Base-by-base conservation (phyloP, 495 filamentous ascomycete genomes). In the Aspergillus haitiensis region DNA sequence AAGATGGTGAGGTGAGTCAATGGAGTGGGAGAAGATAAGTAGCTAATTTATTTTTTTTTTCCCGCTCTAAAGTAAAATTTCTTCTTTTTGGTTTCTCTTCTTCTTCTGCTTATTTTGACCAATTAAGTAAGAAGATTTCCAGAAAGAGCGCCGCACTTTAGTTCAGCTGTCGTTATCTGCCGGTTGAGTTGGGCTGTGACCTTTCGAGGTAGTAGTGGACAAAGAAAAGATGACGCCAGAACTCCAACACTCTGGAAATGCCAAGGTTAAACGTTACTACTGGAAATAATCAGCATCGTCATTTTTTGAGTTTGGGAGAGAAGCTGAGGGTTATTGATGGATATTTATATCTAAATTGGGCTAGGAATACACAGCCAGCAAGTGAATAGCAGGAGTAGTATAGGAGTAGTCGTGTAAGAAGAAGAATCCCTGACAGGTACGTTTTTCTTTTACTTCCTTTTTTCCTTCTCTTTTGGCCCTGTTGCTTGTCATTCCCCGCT, bases 251-350 rank as follows among this genome's bases (percentile, higher is more conserved):
- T 7, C 15, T 52, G 59, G 59, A 56, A 50, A 52, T 36, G 59
- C 59, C 59, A 61, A 56, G 59, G 59, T 51, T 37, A 27, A 60
- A 53, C 58, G 32, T 27, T 54, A 44, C 13, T 51, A 10, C n/a
- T 47, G 44, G 27, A 4, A 47, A 47, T 47, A 15, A 47, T 7
- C 44, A 47, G 44, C 10, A 47, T 21, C 44, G 27, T 47, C 44
- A 16, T 46, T 13, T 13, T 47, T 27, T 27, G 21, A 27, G 21
- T 27, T 27, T 27, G 21, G 21, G 21, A 27, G 21, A 27, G 21
- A 1, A 27, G 21, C 21, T 27, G 21, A 27, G 21, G 21, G 21
- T 27, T 27, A 27, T 27, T 27, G 21, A 27, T 27, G 21, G 21
- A 27, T 27, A 27, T 27, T 27, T 27, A 27, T 27, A 27, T 27